Percentiles rank a stretch among this genome's conserved stretches.
phyloP scores from a whole-genome alignment of 176 grass and related monocot genomes.

The Secale cereale region DNA sequence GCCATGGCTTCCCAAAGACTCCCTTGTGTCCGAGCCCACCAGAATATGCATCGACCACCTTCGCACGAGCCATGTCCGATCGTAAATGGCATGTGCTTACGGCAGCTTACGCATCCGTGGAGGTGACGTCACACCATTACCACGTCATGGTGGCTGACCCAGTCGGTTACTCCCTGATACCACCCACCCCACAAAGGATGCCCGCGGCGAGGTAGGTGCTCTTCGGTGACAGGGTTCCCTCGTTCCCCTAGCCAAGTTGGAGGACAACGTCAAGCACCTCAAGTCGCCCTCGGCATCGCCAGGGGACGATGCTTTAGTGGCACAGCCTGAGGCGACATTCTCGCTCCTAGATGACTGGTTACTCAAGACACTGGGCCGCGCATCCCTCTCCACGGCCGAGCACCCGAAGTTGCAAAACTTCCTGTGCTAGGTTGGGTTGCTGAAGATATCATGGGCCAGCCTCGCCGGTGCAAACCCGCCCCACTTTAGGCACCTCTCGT shows the following conservation, averaged over 20 bases:
- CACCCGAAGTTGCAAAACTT: slow-evolving; percentile 55
- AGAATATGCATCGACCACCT: no score
- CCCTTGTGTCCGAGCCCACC: no score
- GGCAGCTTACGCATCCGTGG: no score
- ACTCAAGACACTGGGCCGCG: slow-evolving; percentile 56
- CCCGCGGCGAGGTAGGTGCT: slow-evolving; percentile 37
- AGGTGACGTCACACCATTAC: no score
- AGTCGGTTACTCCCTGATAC: slow-evolving; percentile 30
- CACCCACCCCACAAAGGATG: slow-evolving; percentile 18
- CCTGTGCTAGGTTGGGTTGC: slow-evolving; percentile 56
- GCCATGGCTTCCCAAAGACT: no score
- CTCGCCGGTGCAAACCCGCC: slow-evolving; percentile 17
- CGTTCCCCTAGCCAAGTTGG: slow-evolving; percentile 45
- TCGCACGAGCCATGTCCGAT: no score
- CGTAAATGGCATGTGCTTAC: no score
- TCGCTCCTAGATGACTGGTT: slow-evolving; percentile 66
- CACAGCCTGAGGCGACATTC: slow-evolving; percentile 46
- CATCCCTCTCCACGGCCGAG: not conserved
- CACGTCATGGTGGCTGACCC: not conserved
- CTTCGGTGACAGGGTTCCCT: slow-evolving; percentile 54
- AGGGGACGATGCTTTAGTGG: slow-evolving; percentile 24
- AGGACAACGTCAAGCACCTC: slow-evolving; percentile 69
- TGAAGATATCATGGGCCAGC: slow-evolving; percentile 23
- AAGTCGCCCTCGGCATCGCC: slow-evolving; percentile 48
- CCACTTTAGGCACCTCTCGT: no score